Evolutionary conservation across 106 monocot species (phyloP).

Genomic region (Dendrobium nobile): DNA sequence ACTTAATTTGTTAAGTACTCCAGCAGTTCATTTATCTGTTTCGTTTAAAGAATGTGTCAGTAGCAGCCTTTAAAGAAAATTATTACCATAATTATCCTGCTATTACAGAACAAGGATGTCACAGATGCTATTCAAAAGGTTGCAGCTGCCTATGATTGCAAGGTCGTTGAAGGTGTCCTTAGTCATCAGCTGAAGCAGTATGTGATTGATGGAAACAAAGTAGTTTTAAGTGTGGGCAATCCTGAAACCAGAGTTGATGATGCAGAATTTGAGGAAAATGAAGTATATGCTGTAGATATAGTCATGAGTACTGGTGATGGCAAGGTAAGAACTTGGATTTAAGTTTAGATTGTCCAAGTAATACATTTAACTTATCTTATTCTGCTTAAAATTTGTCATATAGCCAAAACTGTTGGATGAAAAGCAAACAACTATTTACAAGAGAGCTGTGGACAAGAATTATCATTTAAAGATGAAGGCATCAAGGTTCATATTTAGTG

Average conservation of each 20-base stretch:
- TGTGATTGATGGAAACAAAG: slow-evolving; percentile 98
- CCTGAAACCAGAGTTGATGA: slow-evolving; percentile 89
- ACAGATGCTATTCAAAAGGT: slow-evolving; percentile 97
- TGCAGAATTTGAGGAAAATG: slow-evolving; percentile 98
- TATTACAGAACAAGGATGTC: slow-evolving; percentile 83
- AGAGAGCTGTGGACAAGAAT: slow-evolving; percentile 89
- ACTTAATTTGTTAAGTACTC: not conserved
- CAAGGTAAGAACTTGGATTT: slow-evolving; percentile 36
- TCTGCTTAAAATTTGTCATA: not conserved
- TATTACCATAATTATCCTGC: not conserved
- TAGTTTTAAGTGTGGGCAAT: slow-evolving; percentile 67
- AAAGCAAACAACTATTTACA: slow-evolving; percentile 89
- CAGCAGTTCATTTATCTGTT: not conserved
- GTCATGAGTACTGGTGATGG: slow-evolving; percentile 92
- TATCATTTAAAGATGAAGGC: slow-evolving; percentile 93
- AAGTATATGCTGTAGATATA: slow-evolving; percentile 93
- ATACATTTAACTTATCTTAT: not conserved
- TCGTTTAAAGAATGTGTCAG: not conserved
- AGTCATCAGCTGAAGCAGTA: slow-evolving; percentile 98
- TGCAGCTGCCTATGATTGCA: slow-evolving; percentile 97
- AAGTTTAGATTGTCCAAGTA: not conserved
- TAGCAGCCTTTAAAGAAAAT: not conserved
- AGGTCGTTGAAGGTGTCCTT: slow-evolving; percentile 93
- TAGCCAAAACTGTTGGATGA: slow-evolving; percentile 89
- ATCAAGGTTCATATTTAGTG: slow-evolving; percentile 93